phyloP scores from a whole-genome alignment of 805 yeast genomes.

The Lachancea waltii region DNA sequence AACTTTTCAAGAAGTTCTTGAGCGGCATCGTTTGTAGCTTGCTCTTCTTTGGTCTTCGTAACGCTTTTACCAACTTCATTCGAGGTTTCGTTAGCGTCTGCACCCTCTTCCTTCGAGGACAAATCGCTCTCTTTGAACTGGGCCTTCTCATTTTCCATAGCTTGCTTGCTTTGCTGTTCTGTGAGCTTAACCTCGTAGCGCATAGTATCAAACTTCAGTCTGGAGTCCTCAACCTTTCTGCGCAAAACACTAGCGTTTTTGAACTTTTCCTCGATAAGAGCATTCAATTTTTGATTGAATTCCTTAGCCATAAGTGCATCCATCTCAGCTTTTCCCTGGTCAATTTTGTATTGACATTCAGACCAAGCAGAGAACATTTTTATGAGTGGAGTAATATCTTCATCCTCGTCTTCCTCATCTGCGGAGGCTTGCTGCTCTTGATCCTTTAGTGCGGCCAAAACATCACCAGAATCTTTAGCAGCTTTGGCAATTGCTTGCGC shows the following conservation, averaged over 20 bases:
- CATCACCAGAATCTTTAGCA: constrained; percentile 44
- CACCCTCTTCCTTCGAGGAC: too few species aligned
- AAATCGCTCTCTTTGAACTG: too few species aligned
- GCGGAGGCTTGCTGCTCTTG: constrained; percentile 19
- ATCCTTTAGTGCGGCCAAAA: constrained; percentile 26
- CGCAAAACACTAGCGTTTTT: constrained; percentile 55
- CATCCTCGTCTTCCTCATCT: constrained; percentile 37
- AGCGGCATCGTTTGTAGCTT: constrained; percentile 31
- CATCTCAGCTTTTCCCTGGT: constrained; percentile 62
- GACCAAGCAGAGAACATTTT: constrained; percentile 42
- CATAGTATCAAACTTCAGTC: constrained; percentile 63
- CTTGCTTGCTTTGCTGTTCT: constrained; percentile 26
- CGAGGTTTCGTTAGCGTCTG: neutral
- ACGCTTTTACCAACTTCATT: neutral
- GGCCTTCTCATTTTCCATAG: constrained; percentile 19
- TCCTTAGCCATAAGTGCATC: constrained; percentile 55
- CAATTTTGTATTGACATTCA: constrained; percentile 52
- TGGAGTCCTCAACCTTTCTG: constrained; percentile 60
- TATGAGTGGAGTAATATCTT: constrained; percentile 46
- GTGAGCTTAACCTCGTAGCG: constrained; percentile 48
- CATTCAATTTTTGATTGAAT: constrained; percentile 51
- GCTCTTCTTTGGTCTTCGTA: constrained; percentile 8
- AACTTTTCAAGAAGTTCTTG: constrained; percentile 44
- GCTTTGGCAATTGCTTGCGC: constrained; percentile 62
- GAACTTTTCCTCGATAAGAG: constrained; percentile 50